Base-by-base conservation (phyloP, 352 stramenopile genomes). In the Lagenidium sp. region DNA sequence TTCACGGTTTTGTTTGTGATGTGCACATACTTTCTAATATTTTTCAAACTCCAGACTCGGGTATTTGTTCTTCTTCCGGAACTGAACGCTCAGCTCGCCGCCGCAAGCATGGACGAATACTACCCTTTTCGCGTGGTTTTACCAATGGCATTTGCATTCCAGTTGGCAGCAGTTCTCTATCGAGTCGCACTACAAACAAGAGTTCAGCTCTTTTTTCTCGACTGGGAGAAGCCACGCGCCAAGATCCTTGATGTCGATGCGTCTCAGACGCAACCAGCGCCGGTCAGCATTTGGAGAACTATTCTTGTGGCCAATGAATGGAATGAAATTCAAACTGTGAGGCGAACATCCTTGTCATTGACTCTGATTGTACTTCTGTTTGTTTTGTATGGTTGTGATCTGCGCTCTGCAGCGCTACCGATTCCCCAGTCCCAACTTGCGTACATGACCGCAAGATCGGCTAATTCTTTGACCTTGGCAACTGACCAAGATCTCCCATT, bases 291-390 rank as follows among this genome's bases (percentile, higher is more conserved):
- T 10, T 98, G 94, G 94, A 68, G 94, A n/a, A 94, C 82, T 55
- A 86, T 97, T 25, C 62, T 96, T 24, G 86, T 97, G 12, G 90
- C 89, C 6, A 98, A 98, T 58, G 85, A 97, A 63, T 98, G 79
- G 74, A 90, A 92, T 45, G 80, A 95, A 32, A 67, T 98, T 24
- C 85, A 97, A 50, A 86, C 82, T 10, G 47, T 57, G 31, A 72
- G 89, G 4, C 65, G 74, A 24, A 94, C 84, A 10, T 94, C 73
- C 28, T 59, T 97, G 13, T 41, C 54, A 20, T 75, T 97, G 36
- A 93, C 78, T 0, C 62, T 97, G 31, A 36, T 97, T 25, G 45
- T 76, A 26, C 44, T 97, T 26, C 54, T 86, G 2, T 97, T 97
- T 50, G 62, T 98, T 26, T 53, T 97, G 24, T 81, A 95, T 25